These are phyloP conservation scores for Cadophora malorum DNA, from an alignment of 2,329 filamentous ascomycete genomes.

Conservation along the genomic window DNA sequence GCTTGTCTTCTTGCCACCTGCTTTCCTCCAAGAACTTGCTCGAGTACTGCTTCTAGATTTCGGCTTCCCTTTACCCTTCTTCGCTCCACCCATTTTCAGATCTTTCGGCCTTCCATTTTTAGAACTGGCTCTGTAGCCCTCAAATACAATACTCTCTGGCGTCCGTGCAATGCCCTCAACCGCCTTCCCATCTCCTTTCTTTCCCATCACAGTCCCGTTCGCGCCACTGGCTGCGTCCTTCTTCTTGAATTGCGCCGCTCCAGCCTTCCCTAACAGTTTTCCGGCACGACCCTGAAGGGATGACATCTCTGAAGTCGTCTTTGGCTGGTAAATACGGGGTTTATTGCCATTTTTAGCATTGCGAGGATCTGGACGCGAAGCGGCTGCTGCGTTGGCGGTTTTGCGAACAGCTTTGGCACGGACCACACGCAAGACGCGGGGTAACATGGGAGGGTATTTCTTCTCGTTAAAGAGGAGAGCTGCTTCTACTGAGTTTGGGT, in stretches of 20 bases:
- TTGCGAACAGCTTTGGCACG: constrained; percentile 65
- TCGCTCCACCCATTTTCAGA: constrained; percentile 63
- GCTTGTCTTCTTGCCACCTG: constrained; percentile 47
- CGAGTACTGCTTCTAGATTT: constrained; percentile 45
- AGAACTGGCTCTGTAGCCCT: constrained; percentile 75
- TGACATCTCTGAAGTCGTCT: constrained; percentile 71
- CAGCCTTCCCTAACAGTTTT: constrained; percentile 75
- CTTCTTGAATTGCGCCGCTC: constrained; percentile 53
- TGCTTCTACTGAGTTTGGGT: constrained; percentile 87
- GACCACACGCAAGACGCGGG: constrained; percentile 82
- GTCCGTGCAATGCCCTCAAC: constrained; percentile 53
- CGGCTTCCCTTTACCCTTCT: constrained; percentile 56
- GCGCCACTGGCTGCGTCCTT: constrained; percentile 39
- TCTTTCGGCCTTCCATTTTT: constrained; percentile 70
- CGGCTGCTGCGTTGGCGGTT: constrained; percentile 40
- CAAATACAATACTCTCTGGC: constrained; percentile 78
- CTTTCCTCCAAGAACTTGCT: constrained; percentile 48
- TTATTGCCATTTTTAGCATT: constrained; percentile 48
- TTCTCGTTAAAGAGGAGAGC: constrained; percentile 88
- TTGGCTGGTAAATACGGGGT: constrained; percentile 65
- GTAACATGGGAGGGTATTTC: constrained; percentile 94
- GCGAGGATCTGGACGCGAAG: constrained; percentile 33
- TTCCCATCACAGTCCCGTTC: constrained; percentile 39
- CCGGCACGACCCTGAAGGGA: constrained; percentile 75
- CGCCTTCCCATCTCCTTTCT: constrained; percentile 25